phyloP scores from a whole-genome alignment of 2,329 filamentous ascomycete genomes.

The Xylariaceae sp. region DNA sequence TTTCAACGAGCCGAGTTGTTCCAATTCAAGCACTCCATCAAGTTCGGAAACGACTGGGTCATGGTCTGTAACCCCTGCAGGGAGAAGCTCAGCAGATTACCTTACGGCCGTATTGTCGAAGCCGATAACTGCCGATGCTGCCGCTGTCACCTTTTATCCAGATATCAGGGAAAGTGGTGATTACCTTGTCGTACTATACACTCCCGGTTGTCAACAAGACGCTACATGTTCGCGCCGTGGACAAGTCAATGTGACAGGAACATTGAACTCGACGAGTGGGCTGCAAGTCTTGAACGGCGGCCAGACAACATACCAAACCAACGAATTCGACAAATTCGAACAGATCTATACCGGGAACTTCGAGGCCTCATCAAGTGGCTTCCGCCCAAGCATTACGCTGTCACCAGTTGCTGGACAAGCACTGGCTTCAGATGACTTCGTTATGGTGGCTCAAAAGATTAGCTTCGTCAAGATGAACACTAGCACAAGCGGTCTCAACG shows the following conservation, averaged over 20 bases:
- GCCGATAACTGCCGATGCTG: constrained; percentile 53
- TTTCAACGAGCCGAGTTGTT: constrained; percentile 86
- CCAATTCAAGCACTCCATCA: constrained; percentile 60
- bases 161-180: constrained; percentile 86
- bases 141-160: constrained; percentile 73
- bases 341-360: constrained; percentile 83
- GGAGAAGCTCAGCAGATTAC: constrained; percentile 70
- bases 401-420: constrained; percentile 63
- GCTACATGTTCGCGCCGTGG: constrained; percentile 72
- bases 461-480: constrained; percentile 71
- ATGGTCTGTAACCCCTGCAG: constrained; percentile 68
- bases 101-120: constrained; percentile 62
- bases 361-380: constrained; percentile 67
- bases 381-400: constrained; percentile 78
- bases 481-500: constrained; percentile 72
- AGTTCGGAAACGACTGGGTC: constrained; percentile 66
- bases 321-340: constrained; percentile 96
- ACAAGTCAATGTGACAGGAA: constrained; percentile 74
- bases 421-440: constrained; percentile 51
- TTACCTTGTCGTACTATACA: constrained; percentile 88
- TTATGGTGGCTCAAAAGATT: constrained; percentile 85
- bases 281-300: constrained; percentile 45
- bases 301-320: constrained; percentile 77
- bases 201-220: constrained; percentile 83
- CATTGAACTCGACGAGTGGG: constrained; percentile 50